Conservation (phyloP, 768 basidiomycete genomes). For the Amanita exitialis region DNA sequence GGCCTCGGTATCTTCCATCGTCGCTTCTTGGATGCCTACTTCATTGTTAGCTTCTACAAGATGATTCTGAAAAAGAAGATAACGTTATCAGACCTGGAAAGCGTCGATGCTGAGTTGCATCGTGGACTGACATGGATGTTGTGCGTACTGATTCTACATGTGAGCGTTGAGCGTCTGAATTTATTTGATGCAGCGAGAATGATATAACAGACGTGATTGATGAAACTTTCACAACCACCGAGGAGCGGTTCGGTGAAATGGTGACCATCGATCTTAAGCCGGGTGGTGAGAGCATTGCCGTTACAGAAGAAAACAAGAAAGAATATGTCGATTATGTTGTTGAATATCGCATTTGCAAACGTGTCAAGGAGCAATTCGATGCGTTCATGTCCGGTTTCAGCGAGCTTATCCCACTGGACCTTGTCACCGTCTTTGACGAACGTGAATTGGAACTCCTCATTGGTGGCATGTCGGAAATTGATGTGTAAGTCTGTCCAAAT, state of each 20-base stretch:
- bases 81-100: conserved; percentile 85
- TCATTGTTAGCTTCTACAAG: conserved; percentile 99
- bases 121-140: conserved; percentile 99
- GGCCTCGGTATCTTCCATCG: conserved; percentile 98
- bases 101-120: conserved; percentile 91
- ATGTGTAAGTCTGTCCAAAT: conserved; percentile 59
- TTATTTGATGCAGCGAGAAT: conserved; percentile 62
- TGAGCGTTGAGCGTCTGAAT: not conserved
- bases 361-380: conserved; percentile 97
- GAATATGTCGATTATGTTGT: conserved; percentile 94
- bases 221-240: conserved; percentile 93
- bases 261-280: conserved; percentile 93
- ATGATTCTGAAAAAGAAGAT: conserved; percentile 99
- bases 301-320: conserved; percentile 98
- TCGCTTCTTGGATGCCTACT: conserved; percentile 98
- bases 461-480: conserved; percentile 99
- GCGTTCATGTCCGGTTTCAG: conserved; percentile 99
- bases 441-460: conserved; percentile 94
- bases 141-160: conserved; percentile 36
- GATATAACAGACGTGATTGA: conserved; percentile 98
- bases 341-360: conserved; percentile 94
- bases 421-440: conserved; percentile 98
- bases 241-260: conserved; percentile 97
- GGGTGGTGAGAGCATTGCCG: conserved; percentile 75
- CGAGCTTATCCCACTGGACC: conserved; percentile 95